Evolutionary conservation across 495 filamentous ascomycete genomes (phyloP), one percentile per base, ranked within the genome.

Genomic region (Podospora conica): DNA sequence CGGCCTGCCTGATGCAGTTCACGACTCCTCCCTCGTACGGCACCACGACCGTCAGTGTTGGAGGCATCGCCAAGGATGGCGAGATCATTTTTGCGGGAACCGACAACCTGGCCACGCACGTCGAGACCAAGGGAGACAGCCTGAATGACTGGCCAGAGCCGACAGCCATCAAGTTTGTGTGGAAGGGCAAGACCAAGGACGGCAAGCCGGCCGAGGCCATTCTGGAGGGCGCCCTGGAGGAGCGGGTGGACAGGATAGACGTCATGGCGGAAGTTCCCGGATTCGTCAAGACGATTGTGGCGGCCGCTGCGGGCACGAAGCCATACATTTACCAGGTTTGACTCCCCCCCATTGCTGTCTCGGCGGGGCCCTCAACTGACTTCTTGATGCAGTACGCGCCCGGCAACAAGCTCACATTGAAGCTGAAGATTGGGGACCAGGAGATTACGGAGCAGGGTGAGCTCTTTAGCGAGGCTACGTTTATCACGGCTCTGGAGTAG

Each of bases 321-420:
- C 96, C 95, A 9, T 98, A 96, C 75, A 97, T 98, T 73, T 98
- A 96, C 80, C 94, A 96, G 85, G 93, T 94, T 72, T 54, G 82
- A 73, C 21, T 20, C 11, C 25, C 22, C 22, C 7, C n/a, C 23
- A 5, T 15, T 33, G 18, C 15, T 29, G 5, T 23, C 31, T 55
- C 4, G 2, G 28, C n/a, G 0, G 48, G 15, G n/a, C 10, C 24
- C 3, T 31, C 2, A 59, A 53, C 74, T 78, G 69, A 80, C 72
- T 22, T 15, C 3, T 2, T 6, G 6, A 11, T 12, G 58, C 59
- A 94, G 89, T 96, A 86, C 76, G 81, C 81, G 1, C 88, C 90
- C 21, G 76, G 82, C 56, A 71, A 65, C 20, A 76, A 80, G 73
- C 77, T 91, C 53, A 84, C 86, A 8, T 77, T 98, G 54, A 93